Base-by-base conservation (phyloP, 805 yeast species). In the Lipomyces spencermartinsiae region DNA sequence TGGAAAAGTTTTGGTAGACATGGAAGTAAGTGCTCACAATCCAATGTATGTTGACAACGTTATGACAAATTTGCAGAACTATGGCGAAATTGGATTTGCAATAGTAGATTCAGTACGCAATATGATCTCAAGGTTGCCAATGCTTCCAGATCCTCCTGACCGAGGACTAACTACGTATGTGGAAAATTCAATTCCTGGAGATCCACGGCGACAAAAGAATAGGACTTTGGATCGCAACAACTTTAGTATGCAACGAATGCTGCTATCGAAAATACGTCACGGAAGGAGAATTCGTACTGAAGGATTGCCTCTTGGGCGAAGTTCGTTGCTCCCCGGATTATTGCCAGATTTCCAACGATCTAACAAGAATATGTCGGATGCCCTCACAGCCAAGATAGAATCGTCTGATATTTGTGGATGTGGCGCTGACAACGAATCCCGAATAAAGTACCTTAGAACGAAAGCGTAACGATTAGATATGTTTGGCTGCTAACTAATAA, bases 1-100 rank as follows among this genome's bases (percentile, higher is more conserved):
- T 9, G 22, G 68, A 14, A 71, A 71, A 37, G 53, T 35, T 1
- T 29, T 70, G 22, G 49, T 37, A 7, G 19, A 29, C 35, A 16
- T 66, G 33, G 70, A 68, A 59, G 71, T 68, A 46, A 16, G 67
- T 12, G 43, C 49, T 16, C 22, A 4, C 16, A 4, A 4, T 14
- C 22, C 22, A 19, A 6, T n/a, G 49, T 43, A 4, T 43, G 16
- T 43, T 12, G 49, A 19, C 10, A 12, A 43, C 22, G 2, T 43
- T 43, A 43, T 43, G n/a, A 43, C 49, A 37, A 4, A 16, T 43
- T 43, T 19, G 22, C n/a, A 43, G 49, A 43, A 43, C 49, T 43
- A 43, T 43, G 49, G 49, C 16, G 49, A 43, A 3, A 43, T 43
- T 43, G 49, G n/a, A 19, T 16, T 19, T 43, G 22, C 49, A 43